Percentiles rank a stretch among this genome's conserved stretches.
These are phyloP conservation scores for Fagopyrum homotropicum DNA, from an alignment of 148 eudicot genomes.

Conservation along the genomic window DNA sequence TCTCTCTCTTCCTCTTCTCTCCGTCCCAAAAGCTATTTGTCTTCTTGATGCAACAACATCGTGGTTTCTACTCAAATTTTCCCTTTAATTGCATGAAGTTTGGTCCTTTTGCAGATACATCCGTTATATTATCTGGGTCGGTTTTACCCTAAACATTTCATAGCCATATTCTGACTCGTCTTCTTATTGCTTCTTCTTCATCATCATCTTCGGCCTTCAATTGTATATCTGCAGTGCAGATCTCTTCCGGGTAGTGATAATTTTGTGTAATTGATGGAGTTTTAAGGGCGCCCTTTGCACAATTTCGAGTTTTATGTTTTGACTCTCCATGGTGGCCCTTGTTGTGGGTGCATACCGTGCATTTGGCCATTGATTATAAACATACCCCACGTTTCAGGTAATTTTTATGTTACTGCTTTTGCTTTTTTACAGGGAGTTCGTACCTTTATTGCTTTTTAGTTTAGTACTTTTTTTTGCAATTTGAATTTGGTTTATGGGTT, in stretches of 20 bases:
- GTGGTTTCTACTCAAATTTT: conserved; percentile 6
- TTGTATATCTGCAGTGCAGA: not conserved
- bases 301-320: not conserved
- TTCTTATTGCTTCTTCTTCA: not conserved
- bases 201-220: not conserved
- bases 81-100: not conserved
- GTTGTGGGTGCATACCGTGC: not conserved
- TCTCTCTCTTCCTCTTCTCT: not conserved
- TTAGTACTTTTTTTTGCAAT: not conserved
- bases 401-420: not conserved
- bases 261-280: not conserved
- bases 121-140: not conserved
- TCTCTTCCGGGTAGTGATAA: not conserved
- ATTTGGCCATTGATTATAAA: conserved; percentile 1
- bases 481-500: conserved; percentile 5
- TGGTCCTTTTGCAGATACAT: not conserved
- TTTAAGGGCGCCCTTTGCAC: not conserved
- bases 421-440: not conserved
- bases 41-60: not conserved
- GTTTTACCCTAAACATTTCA: not conserved
- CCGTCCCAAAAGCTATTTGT: not conserved
- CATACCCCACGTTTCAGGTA: conserved; percentile 8
- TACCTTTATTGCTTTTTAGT: conserved; percentile 1
- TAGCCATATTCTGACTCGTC: not conserved
- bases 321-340: conserved; percentile 7